phyloP scores from a whole-genome alignment of 192 early-diverging fungal genomes.

The Entomortierella chlamydospora region DNA sequence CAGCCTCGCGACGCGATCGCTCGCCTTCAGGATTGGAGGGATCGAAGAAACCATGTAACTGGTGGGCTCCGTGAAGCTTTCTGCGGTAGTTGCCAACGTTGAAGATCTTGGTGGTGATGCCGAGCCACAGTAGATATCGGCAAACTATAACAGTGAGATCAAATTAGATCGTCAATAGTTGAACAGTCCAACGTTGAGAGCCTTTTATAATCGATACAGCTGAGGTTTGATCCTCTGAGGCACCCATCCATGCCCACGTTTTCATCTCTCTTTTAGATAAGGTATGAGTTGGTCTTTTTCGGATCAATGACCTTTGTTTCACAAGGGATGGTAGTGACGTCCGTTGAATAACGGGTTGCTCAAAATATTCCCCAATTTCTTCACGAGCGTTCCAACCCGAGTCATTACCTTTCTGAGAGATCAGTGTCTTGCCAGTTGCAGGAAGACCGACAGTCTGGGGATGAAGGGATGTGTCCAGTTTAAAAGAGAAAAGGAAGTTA shows the following conservation, averaged over 20 bases:
- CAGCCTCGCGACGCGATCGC: constrained; percentile 82
- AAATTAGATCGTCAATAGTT: background rate
- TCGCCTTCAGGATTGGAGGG: constrained; percentile 80
- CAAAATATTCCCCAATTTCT: too few relatives aligned
- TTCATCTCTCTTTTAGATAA: too few relatives aligned
- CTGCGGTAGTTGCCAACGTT: constrained; percentile 99
- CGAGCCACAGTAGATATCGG: constrained; percentile 96
- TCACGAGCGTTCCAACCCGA: too few relatives aligned
- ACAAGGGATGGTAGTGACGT: too few relatives aligned
- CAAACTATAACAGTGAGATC: constrained; percentile 65
- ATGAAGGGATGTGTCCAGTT: background rate
- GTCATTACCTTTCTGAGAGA: constrained; percentile 85
- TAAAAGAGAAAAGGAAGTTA: too few relatives aligned
- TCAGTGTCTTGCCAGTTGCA: constrained; percentile 97
- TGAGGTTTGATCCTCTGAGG: too few relatives aligned
- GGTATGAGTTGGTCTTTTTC: too few relatives aligned
- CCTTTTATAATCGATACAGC: too few relatives aligned
- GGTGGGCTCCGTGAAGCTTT: constrained; percentile 83
- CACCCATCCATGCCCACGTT: background rate
- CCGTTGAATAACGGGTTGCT: too few relatives aligned
- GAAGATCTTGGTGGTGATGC: constrained; percentile 93
- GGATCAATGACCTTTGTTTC: too few relatives aligned
- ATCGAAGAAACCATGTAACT: constrained; percentile 92
- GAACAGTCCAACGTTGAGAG: too few relatives aligned
- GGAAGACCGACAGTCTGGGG: constrained; percentile 89